phyloP scores from a whole-genome alignment of 164 flowering plant genomes.

The Hamamelis virginiana region DNA sequence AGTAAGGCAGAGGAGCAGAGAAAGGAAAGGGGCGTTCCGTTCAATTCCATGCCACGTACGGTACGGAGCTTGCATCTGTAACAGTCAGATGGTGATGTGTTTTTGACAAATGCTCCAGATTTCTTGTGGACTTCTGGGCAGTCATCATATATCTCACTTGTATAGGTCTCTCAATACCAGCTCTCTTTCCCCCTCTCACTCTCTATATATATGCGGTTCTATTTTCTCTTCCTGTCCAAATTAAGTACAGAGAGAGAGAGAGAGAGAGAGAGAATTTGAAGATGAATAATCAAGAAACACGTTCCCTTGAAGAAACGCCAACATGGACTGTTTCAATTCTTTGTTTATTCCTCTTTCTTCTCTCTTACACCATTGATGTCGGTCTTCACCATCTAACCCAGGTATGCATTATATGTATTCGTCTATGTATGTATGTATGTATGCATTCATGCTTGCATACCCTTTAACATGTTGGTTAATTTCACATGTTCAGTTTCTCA shows the following conservation, averaged over 20 bases:
- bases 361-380: slow-evolving; percentile 10
- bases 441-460: not conserved
- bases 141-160: too few relatives aligned
- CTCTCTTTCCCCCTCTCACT: too few relatives aligned
- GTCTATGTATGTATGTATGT: not conserved
- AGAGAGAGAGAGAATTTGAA: not conserved
- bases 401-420: slow-evolving; percentile 1
- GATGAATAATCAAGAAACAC: slow-evolving; percentile 1
- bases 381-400: slow-evolving; percentile 6
- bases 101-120: too few relatives aligned
- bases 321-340: slow-evolving; percentile 22
- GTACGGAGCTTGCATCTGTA: too few relatives aligned
- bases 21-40: too few relatives aligned
- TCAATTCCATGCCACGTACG: too few relatives aligned
- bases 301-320: slow-evolving; percentile 19
- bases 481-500: slow-evolving; percentile 16
- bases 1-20: too few relatives aligned
- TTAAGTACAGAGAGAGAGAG: not conserved
- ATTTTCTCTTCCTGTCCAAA: not conserved
- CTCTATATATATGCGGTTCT: not conserved
- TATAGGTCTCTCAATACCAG: too few relatives aligned
- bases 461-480: too few relatives aligned
- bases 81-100: too few relatives aligned
- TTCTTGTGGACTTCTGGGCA: too few relatives aligned
- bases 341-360: slow-evolving; percentile 5